Evolutionary conservation across 768 basidiomycete species (phyloP), one percentile per base, ranked within the genome.

Genomic region (Mycena galopus): DNA sequence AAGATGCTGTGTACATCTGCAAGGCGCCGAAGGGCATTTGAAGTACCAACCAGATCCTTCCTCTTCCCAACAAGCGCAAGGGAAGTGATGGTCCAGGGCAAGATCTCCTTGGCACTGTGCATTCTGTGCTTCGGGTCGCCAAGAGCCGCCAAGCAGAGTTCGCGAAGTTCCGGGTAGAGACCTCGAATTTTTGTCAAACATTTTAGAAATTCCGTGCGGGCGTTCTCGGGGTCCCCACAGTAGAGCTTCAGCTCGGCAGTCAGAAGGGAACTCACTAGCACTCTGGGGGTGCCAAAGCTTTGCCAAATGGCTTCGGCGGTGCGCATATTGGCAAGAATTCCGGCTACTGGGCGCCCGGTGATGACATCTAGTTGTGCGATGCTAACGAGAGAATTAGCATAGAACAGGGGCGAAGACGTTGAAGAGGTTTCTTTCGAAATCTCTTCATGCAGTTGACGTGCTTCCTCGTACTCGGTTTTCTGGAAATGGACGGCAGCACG

Each of bases 21-120:
- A 10, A 61, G 59, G 23, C 59, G 25, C 17, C 59, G 59, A 61
- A 61, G 37, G n/a, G 59, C n/a, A n/a, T 61, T 37, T 9, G 44
- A 29, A 11, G 25, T 61, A 10, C 42, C 23, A 14, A 61, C 59
- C 23, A 16, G 37, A 14, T 61, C 39, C 6, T 39, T 44, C 35
- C 5, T 61, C 39, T 44, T 61, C 25, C 37, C 23, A 17, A n/a
- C 25, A 23, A 61, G 44, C 59, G 59, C 59, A 39, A 42, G 19
- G 25, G 12, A 61, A n/a, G 19, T 11, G 23, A 44, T 23, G 21
- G 59, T 39, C 35, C 59, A 61, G 10, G 17, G 25, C 23, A 39
- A 57, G 8, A 21, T 33, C 7, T 30, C 56, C 3, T 21, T 11
- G 2, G 19, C 8, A n/a, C 8, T 21, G 56, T 57, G n/a, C 56